These are phyloP conservation scores for Pisolithus orientalis DNA, from an alignment of 768 basidiomycete genomes.

Conservation along the genomic window DNA sequence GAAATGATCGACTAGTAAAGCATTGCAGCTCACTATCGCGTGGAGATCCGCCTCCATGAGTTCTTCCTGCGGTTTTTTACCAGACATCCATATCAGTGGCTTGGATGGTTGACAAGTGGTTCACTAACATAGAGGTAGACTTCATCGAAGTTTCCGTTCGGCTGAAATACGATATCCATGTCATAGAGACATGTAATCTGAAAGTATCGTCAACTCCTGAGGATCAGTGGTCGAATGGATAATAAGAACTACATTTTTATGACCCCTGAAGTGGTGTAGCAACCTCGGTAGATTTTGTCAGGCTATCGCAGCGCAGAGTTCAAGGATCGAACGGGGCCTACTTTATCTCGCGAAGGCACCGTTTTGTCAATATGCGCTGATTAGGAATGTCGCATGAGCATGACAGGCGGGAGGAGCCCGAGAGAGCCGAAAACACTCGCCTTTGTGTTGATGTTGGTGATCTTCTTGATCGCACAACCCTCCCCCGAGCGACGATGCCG, in stretches of 20 bases:
- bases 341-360: constrained; percentile 94
- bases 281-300: constrained; percentile 42
- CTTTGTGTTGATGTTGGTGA: constrained; percentile 90
- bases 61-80: constrained; percentile 65
- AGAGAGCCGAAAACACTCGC: constrained; percentile 28
- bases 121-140: constrained; percentile 82
- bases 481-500: constrained; percentile 79
- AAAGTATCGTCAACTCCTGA: constrained; percentile 4
- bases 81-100: neutral
- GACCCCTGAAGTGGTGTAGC: constrained; percentile 95
- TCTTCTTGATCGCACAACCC: constrained; percentile 94
- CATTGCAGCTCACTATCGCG: constrained; percentile 67
- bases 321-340: constrained; percentile 26
- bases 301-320: neutral
- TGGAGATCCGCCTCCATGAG: constrained; percentile 99
- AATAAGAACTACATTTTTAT: constrained; percentile 78
- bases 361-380: constrained; percentile 91
- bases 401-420: constrained; percentile 8
- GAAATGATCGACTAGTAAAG: neutral
- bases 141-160: constrained; percentile 90
- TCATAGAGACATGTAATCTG: constrained; percentile 97
- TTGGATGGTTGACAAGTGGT: neutral
- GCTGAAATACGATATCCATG: constrained; percentile 95
- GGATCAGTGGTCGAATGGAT: neutral
- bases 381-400: neutral